Base-by-base conservation (phyloP, 352 stramenopile species). In the Phytophthora rubi region DNA sequence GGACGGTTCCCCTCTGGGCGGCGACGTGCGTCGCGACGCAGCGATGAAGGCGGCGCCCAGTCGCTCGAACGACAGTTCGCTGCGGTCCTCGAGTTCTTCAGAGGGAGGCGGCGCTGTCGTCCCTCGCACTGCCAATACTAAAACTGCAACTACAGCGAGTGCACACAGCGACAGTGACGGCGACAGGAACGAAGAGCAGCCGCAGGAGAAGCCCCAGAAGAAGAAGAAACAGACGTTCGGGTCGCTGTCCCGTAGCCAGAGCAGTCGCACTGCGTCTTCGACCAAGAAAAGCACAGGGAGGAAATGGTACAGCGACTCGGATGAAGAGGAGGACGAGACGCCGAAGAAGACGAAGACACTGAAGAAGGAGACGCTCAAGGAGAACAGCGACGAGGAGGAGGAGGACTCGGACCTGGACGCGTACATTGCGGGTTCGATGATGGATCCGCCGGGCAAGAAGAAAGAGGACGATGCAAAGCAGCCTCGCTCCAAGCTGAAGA, bases 301-400 rank as follows among this genome's bases (percentile, higher is more conserved):
- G 44, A 89, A 87, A 52, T 87, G 79, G 81, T 89, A 84, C 72
- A 87, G 70, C 23, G 80, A 83, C 47, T 81, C 79, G 47, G 81
- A 86, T 3, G 80, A 83, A 47, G 72, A 82, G 2, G 71, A 81
- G 0, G 69, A 75, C 3, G 55, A 71, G 2, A 4, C 18, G n/a
- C 37, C 45, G n/a, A 57, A 15, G 5, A 63, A 68, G 16, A 61
- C 35, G 18, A 79, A 68, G 54, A 15, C 51, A 7, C 10, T 10
- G 49, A 54, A 68, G 18, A 64, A 51, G 16, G 53, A 75, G 2
- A 51, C 47, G 18, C n/a, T 15, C 13, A 61, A 67, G 45, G 59
- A 54, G 45, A 60, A 70, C 39, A 55, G 37, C 39, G 58, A 65
- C 32, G 62, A 71, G 4, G 69, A 76, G n/a, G 55, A 68, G 16